Evolutionary conservation across 495 filamentous ascomycete species (phyloP).

Genomic region (Cladorrhinum samala): DNA sequence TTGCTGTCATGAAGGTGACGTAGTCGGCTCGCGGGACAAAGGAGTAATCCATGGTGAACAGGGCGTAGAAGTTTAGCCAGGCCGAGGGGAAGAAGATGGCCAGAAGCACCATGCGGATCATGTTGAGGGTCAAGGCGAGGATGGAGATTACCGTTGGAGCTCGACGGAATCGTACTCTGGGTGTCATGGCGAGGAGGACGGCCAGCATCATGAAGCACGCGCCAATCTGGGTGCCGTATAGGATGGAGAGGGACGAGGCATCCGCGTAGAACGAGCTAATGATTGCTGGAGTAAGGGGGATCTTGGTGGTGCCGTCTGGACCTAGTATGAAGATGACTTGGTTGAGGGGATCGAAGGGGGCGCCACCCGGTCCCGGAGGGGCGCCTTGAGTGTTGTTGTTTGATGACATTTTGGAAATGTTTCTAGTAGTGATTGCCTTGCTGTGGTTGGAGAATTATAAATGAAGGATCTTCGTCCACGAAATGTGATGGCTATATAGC

Average conservation of each 20-base stretch:
- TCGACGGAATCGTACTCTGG: constrained; percentile 16
- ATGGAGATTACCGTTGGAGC: constrained; percentile 21
- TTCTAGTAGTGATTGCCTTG: background rate
- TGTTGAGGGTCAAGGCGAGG: constrained; percentile 42
- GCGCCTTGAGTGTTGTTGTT: background rate
- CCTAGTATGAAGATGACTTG: constrained; percentile 53
- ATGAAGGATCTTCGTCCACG: background rate
- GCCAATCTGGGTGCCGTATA: constrained; percentile 67
- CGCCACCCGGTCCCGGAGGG: background rate
- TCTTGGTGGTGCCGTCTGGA: constrained; percentile 41
- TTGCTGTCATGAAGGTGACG: constrained; percentile 46
- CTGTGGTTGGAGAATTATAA: background rate
- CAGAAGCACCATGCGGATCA: constrained; percentile 54
- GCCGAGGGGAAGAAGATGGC: constrained; percentile 52
- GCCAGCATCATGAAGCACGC: constrained; percentile 62
- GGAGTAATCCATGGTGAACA: constrained; percentile 51
- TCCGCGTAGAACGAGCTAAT: constrained; percentile 41
- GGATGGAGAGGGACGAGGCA: constrained; percentile 51
- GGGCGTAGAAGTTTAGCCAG: constrained; percentile 54
- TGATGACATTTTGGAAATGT: constrained; percentile 4
- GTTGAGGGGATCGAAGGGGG: constrained; percentile 48
- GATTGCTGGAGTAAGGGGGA: constrained; percentile 47
- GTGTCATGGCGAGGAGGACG: constrained; percentile 46
- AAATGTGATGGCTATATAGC: no score
- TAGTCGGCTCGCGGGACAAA: constrained; percentile 42